These are phyloP conservation scores for Pleurotus pulmonarius DNA, from an alignment of 768 basidiomycete genomes.

Conservation along the genomic window DNA sequence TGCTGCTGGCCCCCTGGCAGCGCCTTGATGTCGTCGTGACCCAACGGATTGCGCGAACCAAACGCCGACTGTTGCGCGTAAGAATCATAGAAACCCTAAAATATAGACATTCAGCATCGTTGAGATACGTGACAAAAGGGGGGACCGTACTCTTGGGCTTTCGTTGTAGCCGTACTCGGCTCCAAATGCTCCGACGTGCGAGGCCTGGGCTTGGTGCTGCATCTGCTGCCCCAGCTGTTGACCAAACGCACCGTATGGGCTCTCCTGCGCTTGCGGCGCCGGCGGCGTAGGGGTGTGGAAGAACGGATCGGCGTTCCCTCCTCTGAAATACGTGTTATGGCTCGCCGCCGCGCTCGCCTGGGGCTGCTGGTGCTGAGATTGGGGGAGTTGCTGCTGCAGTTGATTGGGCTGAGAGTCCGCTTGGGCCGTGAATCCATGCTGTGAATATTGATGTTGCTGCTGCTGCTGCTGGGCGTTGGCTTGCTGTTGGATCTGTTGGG, in stretches of 20 bases:
- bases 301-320: constrained; percentile 66
- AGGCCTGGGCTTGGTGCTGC: constrained; percentile 41
- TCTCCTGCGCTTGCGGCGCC: constrained; percentile 58
- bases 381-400: constrained; percentile 29
- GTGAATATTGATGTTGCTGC: constrained; percentile 45
- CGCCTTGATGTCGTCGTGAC: constrained; percentile 76
- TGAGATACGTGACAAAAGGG: not conserved
- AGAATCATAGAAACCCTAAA: constrained; percentile 73
- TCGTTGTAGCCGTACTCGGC: constrained; percentile 71
- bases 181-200: constrained; percentile 49
- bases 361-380: constrained; percentile 36
- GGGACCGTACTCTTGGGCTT: constrained; percentile 51
- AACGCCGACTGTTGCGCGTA: constrained; percentile 65
- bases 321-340: constrained; percentile 66
- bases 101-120: constrained; percentile 15
- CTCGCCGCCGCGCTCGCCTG: constrained; percentile 18
- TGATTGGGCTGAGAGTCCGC: constrained; percentile 45
- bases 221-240: constrained; percentile 44
- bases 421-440: constrained; percentile 63
- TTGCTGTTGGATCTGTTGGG: constrained; percentile 41
- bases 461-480: constrained; percentile 16
- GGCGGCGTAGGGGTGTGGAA: constrained; percentile 81
- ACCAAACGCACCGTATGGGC: constrained; percentile 64
- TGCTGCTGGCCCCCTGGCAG: constrained; percentile 59
- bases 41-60: constrained; percentile 57